Base-by-base conservation (phyloP, 83 land plant species). In the Thuja plicata region DNA sequence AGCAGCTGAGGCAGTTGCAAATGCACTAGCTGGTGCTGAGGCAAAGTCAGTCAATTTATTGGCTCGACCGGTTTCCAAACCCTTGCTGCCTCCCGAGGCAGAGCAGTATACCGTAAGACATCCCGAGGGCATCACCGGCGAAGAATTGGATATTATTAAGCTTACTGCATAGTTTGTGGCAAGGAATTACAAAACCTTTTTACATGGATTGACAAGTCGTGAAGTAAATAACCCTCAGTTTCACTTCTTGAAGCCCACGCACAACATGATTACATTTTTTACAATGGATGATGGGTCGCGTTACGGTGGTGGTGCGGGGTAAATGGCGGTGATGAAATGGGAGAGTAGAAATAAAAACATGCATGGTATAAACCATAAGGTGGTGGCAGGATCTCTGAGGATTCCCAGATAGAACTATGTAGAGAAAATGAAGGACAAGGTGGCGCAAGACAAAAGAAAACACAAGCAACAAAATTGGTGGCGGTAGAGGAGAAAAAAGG, bases 131-230 rank as follows among this genome's bases (percentile, higher is more conserved):
- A 93, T 96, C 74, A 94, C 97, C 0, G 97, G 97, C 21, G 94
- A 95, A 55, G 99, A 98, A 55, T 52, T 97, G 86, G 99, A 98
- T 77, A 97, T 96, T 32, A 95, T 98, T 30, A 98, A 96, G 95
- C 94, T 98, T 66, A 98, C 99, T 54, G 99, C 99, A 4, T 99
- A 97, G 89, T 97, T 96, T 92, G 99, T 96, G 7, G 97, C 99
- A 15, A 91, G 98, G 17, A 98, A 98, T 88, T 98, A 98, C 57
- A 95, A 95, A 86, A 88, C 91, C 6, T 98, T 98, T 88, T 90
- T 98, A 71, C 90, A 93, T 1, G 97, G 97, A 15, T 81, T 98
- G 66, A 94, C 96, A 0, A 93, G 91, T 77, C 89, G 99, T 38
- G 99, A 98, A 90, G 91, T 92, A 30, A 91, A 91, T 46, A 97